A percentile compares a stretch with the other conserved stretches of the same genome.
These are phyloP conservation scores for Psidium friedrichsthalianum DNA, from an alignment of 345 rosid genomes.

Conservation along the genomic window DNA sequence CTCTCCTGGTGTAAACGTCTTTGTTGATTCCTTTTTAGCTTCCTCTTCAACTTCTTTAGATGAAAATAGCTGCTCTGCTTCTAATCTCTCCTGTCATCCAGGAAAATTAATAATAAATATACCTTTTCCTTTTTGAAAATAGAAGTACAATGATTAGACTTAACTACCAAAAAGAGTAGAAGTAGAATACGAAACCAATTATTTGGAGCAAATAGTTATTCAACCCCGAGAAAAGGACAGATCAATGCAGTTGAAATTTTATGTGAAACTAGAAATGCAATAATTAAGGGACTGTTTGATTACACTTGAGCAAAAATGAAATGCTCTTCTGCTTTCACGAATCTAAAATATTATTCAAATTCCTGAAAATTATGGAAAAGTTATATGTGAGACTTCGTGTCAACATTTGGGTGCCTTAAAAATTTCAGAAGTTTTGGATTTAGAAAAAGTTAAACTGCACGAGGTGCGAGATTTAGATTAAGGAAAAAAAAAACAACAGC, in stretches of 20 bases:
- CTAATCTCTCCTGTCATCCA: slow-evolving; percentile 83
- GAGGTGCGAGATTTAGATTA: neutral
- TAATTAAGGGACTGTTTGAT: neutral
- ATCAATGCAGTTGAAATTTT: neutral
- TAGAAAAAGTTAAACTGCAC: neutral
- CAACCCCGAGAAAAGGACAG: neutral
- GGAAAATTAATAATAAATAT: neutral
- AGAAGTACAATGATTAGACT: neutral
- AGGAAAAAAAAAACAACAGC: neutral
- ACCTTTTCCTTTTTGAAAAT: neutral
- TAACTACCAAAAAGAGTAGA: neutral
- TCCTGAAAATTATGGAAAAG: neutral
- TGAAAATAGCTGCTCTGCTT: slow-evolving; percentile 71
- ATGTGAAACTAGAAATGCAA: neutral
- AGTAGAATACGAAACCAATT: neutral
- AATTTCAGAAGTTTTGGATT: neutral
- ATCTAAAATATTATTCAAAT: neutral
- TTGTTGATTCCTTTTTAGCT: slow-evolving; percentile 50
- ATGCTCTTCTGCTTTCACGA: neutral
- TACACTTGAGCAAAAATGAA: neutral
- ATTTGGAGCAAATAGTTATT: neutral
- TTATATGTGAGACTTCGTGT: neutral
- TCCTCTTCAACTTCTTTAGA: slow-evolving; percentile 91
- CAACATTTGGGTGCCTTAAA: neutral
- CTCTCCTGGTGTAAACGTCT: slow-evolving; percentile 48